Evolutionary conservation across 148 eudicot species (phyloP).

Genomic region (Vaccinium vitisidaea): DNA sequence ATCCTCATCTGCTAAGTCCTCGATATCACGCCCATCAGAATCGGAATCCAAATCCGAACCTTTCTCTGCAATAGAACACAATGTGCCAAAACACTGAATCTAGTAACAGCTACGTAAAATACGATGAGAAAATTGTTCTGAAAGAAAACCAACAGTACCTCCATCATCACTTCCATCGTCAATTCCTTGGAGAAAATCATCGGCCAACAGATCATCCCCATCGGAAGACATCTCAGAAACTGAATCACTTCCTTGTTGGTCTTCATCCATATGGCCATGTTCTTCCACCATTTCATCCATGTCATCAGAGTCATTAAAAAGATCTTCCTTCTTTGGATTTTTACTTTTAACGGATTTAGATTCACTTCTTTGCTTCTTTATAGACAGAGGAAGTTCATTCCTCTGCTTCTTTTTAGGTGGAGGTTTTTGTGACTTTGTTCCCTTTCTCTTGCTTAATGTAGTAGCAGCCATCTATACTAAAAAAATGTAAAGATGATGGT

Average conservation of each 20-base stretch:
- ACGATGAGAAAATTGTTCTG: no score
- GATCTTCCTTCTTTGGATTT: slow-evolving; percentile 24
- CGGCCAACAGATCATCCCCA: slow-evolving; percentile 51
- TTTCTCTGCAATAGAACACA: slow-evolving; percentile 18
- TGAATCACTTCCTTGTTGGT: slow-evolving; percentile 29
- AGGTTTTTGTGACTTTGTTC: slow-evolving; percentile 25
- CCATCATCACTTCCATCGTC: slow-evolving; percentile 36
- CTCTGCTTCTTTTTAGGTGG: slow-evolving; percentile 34
- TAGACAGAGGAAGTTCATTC: slow-evolving; percentile 6
- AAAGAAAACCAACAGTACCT: slow-evolving; percentile 20
- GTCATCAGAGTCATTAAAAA: slow-evolving; percentile 38
- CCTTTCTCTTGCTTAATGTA: slow-evolving; percentile 33
- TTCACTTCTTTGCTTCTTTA: neutral
- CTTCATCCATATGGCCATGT: slow-evolving; percentile 21
- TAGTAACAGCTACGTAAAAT: neutral
- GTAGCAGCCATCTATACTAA: slow-evolving; percentile 30
- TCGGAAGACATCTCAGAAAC: slow-evolving; percentile 48
- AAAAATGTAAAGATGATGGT: neutral
- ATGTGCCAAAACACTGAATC: neutral
- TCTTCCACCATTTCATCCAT: slow-evolving; percentile 29
- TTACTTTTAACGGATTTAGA: slow-evolving; percentile 26
- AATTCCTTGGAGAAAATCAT: slow-evolving; percentile 53
- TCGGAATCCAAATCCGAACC: slow-evolving; percentile 41
- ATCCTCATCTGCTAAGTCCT: slow-evolving; percentile 26
- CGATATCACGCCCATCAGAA: slow-evolving; percentile 31